Percentiles rank a stretch among this genome's conserved stretches.
Evolutionary conservation across 2,329 filamentous ascomycete genomes (phyloP).

Genomic region (Colletotrichum sp.): DNA sequence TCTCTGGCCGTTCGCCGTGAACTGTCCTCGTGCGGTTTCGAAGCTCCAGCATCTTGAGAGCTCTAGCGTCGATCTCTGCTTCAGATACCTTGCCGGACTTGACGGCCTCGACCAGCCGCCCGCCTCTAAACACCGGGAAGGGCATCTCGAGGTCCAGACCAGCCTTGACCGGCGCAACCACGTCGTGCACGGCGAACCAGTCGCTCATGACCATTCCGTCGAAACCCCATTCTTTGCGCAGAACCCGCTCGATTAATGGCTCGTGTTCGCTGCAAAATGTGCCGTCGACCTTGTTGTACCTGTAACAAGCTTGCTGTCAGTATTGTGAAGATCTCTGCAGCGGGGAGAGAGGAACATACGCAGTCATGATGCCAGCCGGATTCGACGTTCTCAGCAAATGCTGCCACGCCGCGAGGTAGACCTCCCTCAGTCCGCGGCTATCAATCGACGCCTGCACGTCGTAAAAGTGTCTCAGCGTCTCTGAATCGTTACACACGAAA

Average conservation of each 20-base stretch:
- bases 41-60: conserved; percentile 20
- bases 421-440: conserved; percentile 18
- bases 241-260: conserved; percentile 25
- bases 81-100: conserved; percentile 13
- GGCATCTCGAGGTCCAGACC: conserved; percentile 40
- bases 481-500: conserved; percentile 43
- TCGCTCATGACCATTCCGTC: conserved; percentile 39
- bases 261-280: conserved; percentile 26
- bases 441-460: conserved; percentile 12
- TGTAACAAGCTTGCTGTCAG: neutral
- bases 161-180: conserved; percentile 31
- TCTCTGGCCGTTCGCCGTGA: conserved; percentile 7
- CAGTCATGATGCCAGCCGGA: conserved; percentile 23
- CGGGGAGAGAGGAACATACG: neutral
- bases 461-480: conserved; percentile 23
- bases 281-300: conserved; percentile 32
- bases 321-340: neutral
- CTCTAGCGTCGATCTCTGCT: conserved; percentile 19
- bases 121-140: conserved; percentile 22
- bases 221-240: conserved; percentile 38
- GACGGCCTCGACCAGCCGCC: conserved; percentile 22
- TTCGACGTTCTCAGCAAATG: conserved; percentile 18
- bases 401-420: conserved; percentile 26
- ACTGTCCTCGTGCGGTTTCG: conserved; percentile 5
- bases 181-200: conserved; percentile 38